Evolutionary conservation across 2,329 filamentous ascomycete species (phyloP), one percentile per base, ranked within the genome.

Genomic region (Arthrobotrys iridis): DNA sequence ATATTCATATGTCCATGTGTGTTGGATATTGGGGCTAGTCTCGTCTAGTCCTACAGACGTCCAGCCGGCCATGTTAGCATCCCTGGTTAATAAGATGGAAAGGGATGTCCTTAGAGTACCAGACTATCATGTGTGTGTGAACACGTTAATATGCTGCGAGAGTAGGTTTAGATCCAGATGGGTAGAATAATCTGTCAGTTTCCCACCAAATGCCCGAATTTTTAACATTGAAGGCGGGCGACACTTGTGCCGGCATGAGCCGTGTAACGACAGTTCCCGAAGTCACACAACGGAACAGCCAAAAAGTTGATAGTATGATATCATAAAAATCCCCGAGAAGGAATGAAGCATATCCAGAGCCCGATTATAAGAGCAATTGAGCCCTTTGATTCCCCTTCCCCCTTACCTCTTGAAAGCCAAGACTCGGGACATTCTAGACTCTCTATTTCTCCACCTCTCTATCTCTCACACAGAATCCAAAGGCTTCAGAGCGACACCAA

Each of bases 341-440:
- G 15, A 57, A 30, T 18, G 33, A 59, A 24, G 10, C 33, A n/a
- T n/a, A n/a, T n/a, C n/a, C n/a, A n/a, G n/a, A n/a, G n/a, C n/a
- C n/a, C n/a, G n/a, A n/a, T n/a, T n/a, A n/a, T n/a, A n/a, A n/a
- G n/a, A n/a, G 13, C 50, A 35, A 35, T 37, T 37, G 37, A 37
- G 50, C 26, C 37, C 20, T 57, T 37, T 57, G 35, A 13, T 22
- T 11, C 10, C 15, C 30, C 24, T 57, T 30, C 18, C 26, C n/a
- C 30, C 50, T 55, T 37, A 24, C 50, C 18, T 55, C 45, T 30
- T 1, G 2, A 6, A 6, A 24, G 50, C 50, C 48, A 35, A 66
- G 43, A 30, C 28, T 58, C 35, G 62, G 48, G 26, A 55, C 24
- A 41, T 66, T 66, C 62, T 66, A 46, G 62, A 57, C 40, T 11